Base-by-base conservation (phyloP, 345 rosid species). In the Clausena lansium region DNA sequence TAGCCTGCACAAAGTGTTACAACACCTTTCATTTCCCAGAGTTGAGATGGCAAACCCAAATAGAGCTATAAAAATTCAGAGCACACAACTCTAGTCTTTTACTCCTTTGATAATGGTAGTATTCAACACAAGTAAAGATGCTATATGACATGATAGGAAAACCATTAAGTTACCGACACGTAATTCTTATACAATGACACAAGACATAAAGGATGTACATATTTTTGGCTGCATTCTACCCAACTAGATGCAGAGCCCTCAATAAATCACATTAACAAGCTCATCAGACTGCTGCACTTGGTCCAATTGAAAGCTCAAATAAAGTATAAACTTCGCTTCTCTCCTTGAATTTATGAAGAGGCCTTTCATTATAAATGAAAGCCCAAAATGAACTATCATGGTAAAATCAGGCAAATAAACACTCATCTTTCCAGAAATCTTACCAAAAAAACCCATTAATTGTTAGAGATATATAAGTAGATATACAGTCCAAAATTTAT, bases 1-100 rank as follows among this genome's bases (percentile, higher is more conserved):
- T 94, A 62, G 93, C 98, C 97, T 93, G 85, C 74, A 45, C 30
- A 81, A 73, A 70, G 57, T 13, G 55, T 38, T 19, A 47, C 17
- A 15, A 63, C 19, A 39, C 33, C 30, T 70, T 71, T 61, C 57
- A 79, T 13, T 52, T 35, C 69, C 69, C 50, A 67, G 35, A 45
- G 55, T 58, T n/a, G 27, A 30, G 58, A 60, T 30, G 22, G 4
- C 54, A 81, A 30, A 57, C 64, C 67, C 24, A 81, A 60, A 70
- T 9, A 59, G 11, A 79, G 20, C 35, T 24, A 9, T 64, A 58
- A 69, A 64, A 9, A 55, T 17, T 20, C 24, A 41, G 52, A 59
- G 14, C 19, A 33, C 19, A 62, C 20, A 62, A 28, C 22, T 2
- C 17, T 28, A 69, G 58, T 6, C 58, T 15, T 45, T 45, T 15